phyloP scores from a whole-genome alignment of 1,139 yeast genomes.

The Hemisphaericaspora lyxosophila region DNA sequence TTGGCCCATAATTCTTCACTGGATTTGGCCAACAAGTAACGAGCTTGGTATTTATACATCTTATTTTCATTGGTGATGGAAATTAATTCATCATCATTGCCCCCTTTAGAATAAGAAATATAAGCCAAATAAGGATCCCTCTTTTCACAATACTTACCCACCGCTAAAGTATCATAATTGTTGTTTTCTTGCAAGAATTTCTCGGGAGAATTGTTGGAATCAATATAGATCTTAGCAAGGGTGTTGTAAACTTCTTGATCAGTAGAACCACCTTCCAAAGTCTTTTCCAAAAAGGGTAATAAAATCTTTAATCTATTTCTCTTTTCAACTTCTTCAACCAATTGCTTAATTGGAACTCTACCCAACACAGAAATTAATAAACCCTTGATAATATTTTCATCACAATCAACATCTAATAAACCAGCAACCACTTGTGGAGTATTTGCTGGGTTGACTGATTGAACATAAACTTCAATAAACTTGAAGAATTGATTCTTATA shows the following conservation, averaged over 20 bases:
- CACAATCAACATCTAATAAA: slow-evolving; percentile 94
- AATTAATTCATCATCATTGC: slow-evolving; percentile 84
- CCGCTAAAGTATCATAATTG: slow-evolving; percentile 85
- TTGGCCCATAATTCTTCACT: slow-evolving; percentile 79
- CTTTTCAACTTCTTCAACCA: slow-evolving; percentile 93
- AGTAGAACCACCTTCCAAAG: slow-evolving; percentile 81
- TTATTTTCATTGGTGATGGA: slow-evolving; percentile 93
- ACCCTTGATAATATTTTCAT: slow-evolving; percentile 80
- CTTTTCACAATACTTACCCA: slow-evolving; percentile 98
- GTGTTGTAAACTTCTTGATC: slow-evolving; percentile 94
- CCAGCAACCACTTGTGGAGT: slow-evolving; percentile 98
- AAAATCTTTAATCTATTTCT: slow-evolving; percentile 89
- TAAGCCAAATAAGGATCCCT: slow-evolving; percentile 98
- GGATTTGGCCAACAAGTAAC: slow-evolving; percentile 84
- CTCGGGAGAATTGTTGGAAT: slow-evolving; percentile 95
- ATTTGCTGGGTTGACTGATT: slow-evolving; percentile 91
- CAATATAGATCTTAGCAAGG: slow-evolving; percentile 95
- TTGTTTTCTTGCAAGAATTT: slow-evolving; percentile 91
- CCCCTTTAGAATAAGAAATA: slow-evolving; percentile 94
- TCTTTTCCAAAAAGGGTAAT: slow-evolving; percentile 89
- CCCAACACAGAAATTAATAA: slow-evolving; percentile 86
- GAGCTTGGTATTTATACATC: slow-evolving; percentile 98
- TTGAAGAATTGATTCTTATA: slow-evolving; percentile 95
- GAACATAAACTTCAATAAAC: slow-evolving; percentile 95
- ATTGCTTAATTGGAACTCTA: slow-evolving; percentile 87